Conservation (phyloP, 768 basidiomycete species). For the Hygrophorus russula region DNA sequence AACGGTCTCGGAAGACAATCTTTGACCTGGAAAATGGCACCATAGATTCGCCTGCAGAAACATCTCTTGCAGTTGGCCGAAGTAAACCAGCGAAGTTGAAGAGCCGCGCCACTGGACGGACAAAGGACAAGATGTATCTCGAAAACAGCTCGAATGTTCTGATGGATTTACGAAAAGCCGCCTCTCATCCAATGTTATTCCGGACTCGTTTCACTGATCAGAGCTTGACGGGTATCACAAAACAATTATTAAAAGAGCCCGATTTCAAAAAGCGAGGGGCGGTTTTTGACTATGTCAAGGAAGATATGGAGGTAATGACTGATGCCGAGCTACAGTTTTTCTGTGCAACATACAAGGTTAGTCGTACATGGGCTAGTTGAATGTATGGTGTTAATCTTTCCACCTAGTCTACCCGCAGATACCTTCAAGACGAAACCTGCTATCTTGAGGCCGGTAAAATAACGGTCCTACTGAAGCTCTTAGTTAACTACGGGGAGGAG, state of each 20-base stretch:
- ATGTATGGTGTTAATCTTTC: not conserved
- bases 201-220: slow-evolving; percentile 74
- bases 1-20: slow-evolving; percentile 75
- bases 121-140: slow-evolving; percentile 55
- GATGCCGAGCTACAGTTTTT: slow-evolving; percentile 91
- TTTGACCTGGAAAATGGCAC: slow-evolving; percentile 31
- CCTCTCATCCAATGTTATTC: slow-evolving; percentile 95
- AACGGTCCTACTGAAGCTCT: slow-evolving; percentile 54
- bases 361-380: slow-evolving; percentile 9
- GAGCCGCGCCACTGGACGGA: slow-evolving; percentile 25
- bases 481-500: slow-evolving; percentile 54
- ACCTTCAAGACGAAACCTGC: slow-evolving; percentile 58
- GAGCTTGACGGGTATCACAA: slow-evolving; percentile 62
- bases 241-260: slow-evolving; percentile 78
- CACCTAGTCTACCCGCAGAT: slow-evolving; percentile 60
- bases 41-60: slow-evolving; percentile 13
- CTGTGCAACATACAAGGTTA: slow-evolving; percentile 76
- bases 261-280: slow-evolving; percentile 82
- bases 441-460: slow-evolving; percentile 89
- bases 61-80: slow-evolving; percentile 14
- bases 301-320: slow-evolving; percentile 98
- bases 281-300: slow-evolving; percentile 77
- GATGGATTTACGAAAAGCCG: slow-evolving; percentile 96
- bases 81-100: slow-evolving; percentile 32
- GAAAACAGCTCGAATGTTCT: slow-evolving; percentile 89